A percentile compares a stretch with the other conserved stretches of the same genome.
Evolutionary conservation across 148 eudicot genomes (phyloP).

Genomic region (Chenopodium suecicum): DNA sequence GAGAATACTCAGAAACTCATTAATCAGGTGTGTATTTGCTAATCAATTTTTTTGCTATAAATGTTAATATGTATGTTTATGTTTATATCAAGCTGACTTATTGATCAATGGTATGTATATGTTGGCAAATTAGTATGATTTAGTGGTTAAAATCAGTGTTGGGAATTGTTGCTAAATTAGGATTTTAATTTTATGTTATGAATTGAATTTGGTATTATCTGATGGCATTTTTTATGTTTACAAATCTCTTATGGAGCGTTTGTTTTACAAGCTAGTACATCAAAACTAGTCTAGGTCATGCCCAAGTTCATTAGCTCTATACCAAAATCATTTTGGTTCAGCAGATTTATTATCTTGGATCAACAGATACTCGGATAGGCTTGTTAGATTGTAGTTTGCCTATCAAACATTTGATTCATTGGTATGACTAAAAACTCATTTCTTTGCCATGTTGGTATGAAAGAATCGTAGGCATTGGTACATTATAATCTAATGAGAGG

Average conservation of each 20-base stretch:
- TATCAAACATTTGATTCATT: too few species aligned
- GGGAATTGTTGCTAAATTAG: neutral
- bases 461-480: neutral
- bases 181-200: neutral
- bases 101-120: neutral
- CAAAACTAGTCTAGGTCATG: too few species aligned
- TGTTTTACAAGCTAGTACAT: too few species aligned
- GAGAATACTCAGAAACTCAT: slow-evolving; percentile 64
- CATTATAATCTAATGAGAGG: neutral
- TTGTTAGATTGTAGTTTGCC: neutral
- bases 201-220: neutral
- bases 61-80: too few species aligned
- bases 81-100: neutral
- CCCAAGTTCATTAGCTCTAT: too few species aligned
- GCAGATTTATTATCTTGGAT: neutral
- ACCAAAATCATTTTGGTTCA: neutral
- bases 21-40: slow-evolving; percentile 52
- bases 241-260: too few species aligned
- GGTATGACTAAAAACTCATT: neutral
- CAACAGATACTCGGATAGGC: neutral
- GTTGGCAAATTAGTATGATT: neutral
- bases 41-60: too few species aligned
- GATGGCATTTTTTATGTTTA: neutral
- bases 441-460: neutral
- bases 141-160: neutral